Evolutionary conservation across 202 grass and related monocot species (phyloP), one percentile per base, ranked within the genome.

Genomic region (Brachypodium distachyon): DNA sequence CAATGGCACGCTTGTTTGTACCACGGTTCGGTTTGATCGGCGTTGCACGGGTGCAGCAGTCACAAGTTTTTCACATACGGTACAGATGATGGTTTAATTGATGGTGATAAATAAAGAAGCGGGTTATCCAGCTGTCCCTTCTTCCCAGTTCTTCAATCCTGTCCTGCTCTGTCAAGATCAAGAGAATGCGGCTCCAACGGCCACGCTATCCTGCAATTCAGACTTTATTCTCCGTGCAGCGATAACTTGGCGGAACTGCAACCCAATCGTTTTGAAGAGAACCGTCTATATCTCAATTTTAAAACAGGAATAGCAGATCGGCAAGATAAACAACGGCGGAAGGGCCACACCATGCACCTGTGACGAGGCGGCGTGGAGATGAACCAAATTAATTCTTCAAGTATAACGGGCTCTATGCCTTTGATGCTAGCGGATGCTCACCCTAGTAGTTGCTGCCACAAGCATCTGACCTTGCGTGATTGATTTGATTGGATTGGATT

Each of bases 51-150:
- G 17, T 75, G 40, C 1, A 46, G 66, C 54, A 65, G 37, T 13
- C 18, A 25, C 61, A 61, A 62, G 60, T 29, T 56, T 4, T 61
- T 25, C 12, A 6, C 38, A 43, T 59, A 65, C 48, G 58, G 77
- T 60, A 67, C 49, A 77, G 27, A 68, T 46, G 76, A 77, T 67
- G 63, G 18, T 67, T 44, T 38, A 67, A 44, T 67, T 27, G 39
- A 3, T 67, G 38, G 6, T 46, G 50, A 65, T 72, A 71, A 77
- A 86, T 82, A 86, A 77, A 56, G 37, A 68, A 32, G 65, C 50
- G 57, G 63, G 44, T 44, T 43, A 9, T 44, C 22, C 38, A 67
- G 13, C 4, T 56, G 11, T 43, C 18, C 48, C 23, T n/a, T 78
- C 3, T 69, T 27, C 4, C 18, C 36, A 18, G 13, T 41, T 9